Evolutionary conservation across 306 rosid genomes (phyloP).

Genomic region (Prosopis cineraria): DNA sequence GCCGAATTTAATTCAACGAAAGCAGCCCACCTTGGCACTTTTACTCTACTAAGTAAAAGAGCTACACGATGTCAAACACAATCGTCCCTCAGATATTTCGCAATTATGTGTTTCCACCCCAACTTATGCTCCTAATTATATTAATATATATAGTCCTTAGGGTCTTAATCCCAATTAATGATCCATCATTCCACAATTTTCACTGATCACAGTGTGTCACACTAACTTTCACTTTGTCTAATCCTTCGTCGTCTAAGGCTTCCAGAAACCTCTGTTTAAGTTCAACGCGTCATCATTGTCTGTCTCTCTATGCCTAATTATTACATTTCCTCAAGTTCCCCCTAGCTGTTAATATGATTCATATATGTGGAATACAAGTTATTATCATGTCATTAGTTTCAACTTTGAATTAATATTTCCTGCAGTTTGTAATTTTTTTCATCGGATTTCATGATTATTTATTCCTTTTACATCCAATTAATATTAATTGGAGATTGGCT

Average conservation of each 20-base stretch:
- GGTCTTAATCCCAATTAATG: conserved; percentile 30
- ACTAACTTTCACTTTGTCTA: conserved; percentile 26
- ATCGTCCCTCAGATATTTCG: conserved; percentile 37
- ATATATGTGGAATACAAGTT: not conserved
- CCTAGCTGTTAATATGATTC: conserved; percentile 6
- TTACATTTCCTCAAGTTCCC: conserved; percentile 23
- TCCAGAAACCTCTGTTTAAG: conserved; percentile 39
- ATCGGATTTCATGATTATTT: not conserved
- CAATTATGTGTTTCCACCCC: conserved; percentile 34
- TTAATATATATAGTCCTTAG: not conserved
- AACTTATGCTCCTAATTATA: conserved; percentile 35
- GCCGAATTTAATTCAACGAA: conserved; percentile 36
- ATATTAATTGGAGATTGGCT: too few species aligned
- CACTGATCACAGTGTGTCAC: not conserved
- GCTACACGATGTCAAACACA: conserved; percentile 45
- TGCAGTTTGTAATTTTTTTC: not conserved
- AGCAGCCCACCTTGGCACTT: not conserved
- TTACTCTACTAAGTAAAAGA: conserved; percentile 26
- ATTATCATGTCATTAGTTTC: not conserved
- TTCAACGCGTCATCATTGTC: conserved; percentile 45
- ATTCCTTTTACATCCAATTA: not conserved
- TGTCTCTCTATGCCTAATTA: conserved; percentile 34
- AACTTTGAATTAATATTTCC: not conserved
- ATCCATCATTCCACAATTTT: conserved; percentile 53
- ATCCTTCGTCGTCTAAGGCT: conserved; percentile 25